phyloP scores from a whole-genome alignment of 305 asterid species.

The Fraxinus ornus region DNA sequence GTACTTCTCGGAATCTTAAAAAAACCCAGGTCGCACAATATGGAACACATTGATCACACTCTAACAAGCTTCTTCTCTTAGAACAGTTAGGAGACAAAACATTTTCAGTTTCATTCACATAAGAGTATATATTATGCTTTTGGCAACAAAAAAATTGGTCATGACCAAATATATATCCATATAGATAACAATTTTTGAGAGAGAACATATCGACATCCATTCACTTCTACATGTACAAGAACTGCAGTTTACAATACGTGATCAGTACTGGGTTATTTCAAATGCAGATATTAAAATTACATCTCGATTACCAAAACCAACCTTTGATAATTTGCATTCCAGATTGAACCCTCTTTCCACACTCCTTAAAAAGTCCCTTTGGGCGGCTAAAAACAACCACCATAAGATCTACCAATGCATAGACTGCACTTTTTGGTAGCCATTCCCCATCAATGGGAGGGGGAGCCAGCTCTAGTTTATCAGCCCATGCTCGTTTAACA shows the following conservation, averaged over 20 bases:
- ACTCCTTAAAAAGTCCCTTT: conserved; percentile 85
- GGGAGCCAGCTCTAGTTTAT: conserved; percentile 85
- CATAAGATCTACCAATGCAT: conserved; percentile 89
- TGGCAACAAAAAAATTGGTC: background rate
- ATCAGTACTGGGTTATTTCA: background rate
- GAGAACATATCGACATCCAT: conserved; percentile 8
- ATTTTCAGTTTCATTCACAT: background rate
- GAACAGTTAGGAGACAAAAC: background rate
- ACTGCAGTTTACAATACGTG: background rate
- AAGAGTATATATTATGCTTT: conserved; percentile 8
- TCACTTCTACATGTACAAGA: conserved; percentile 1
- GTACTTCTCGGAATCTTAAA: background rate
- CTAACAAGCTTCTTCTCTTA: background rate
- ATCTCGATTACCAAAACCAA: conserved; percentile 32
- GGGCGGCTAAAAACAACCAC: conserved; percentile 89
- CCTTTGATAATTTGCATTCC: conserved; percentile 82
- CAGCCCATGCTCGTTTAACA: conserved; percentile 70
- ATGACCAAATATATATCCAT: background rate
- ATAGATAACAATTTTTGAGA: conserved; percentile 2
- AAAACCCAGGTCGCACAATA: background rate
- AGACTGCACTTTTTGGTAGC: conserved; percentile 96
- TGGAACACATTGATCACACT: background rate
- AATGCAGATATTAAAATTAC: conserved; percentile 6
- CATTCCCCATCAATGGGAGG: conserved; percentile 99
- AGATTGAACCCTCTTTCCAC: conserved; percentile 82